These are phyloP conservation scores for Phialophora tarda DNA, from an alignment of 2,329 filamentous ascomycete genomes.

Conservation along the genomic window DNA sequence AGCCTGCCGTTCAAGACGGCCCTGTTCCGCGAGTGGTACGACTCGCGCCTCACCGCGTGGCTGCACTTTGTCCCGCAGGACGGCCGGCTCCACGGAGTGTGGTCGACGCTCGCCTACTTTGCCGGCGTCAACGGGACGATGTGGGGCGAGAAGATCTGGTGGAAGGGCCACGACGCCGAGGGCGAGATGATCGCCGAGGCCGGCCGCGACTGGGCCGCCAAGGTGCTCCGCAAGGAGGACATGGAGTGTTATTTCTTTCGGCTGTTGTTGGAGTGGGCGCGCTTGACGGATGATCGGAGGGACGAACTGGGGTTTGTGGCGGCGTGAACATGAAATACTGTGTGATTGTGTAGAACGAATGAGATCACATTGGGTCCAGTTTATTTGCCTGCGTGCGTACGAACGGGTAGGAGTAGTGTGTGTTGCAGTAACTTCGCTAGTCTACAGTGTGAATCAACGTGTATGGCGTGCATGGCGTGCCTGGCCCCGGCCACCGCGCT, in stretches of 20 bases:
- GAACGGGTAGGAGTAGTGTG: no score
- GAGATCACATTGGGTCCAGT: background rate
- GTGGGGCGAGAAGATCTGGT: conserved; percentile 55
- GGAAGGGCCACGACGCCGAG: conserved; percentile 59
- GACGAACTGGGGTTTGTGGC: conserved; percentile 53
- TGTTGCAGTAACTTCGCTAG: no score
- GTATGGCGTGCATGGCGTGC: no score
- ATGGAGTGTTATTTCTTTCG: conserved; percentile 83
- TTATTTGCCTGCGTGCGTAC: background rate
- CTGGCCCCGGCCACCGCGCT: no score
- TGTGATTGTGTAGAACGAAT: background rate
- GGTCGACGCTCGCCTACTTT: conserved; percentile 77
- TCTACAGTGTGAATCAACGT: no score
- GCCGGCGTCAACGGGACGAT: conserved; percentile 57
- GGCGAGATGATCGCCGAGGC: conserved; percentile 69
- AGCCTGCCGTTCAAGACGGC: conserved; percentile 72
- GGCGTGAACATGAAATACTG: background rate
- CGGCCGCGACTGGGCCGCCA: conserved; percentile 68
- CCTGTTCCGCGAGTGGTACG: conserved; percentile 80
- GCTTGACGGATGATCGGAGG: conserved; percentile 67
- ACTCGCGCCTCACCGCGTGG: conserved; percentile 75
- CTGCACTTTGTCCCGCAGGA: conserved; percentile 81
- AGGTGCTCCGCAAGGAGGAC: conserved; percentile 71
- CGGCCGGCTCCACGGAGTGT: conserved; percentile 72
- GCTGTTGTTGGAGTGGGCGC: conserved; percentile 76